A percentile compares a stretch with the other conserved stretches of the same genome.
Evolutionary conservation across 768 basidiomycete species (phyloP).

Genomic region (Austroboletus festivus): DNA sequence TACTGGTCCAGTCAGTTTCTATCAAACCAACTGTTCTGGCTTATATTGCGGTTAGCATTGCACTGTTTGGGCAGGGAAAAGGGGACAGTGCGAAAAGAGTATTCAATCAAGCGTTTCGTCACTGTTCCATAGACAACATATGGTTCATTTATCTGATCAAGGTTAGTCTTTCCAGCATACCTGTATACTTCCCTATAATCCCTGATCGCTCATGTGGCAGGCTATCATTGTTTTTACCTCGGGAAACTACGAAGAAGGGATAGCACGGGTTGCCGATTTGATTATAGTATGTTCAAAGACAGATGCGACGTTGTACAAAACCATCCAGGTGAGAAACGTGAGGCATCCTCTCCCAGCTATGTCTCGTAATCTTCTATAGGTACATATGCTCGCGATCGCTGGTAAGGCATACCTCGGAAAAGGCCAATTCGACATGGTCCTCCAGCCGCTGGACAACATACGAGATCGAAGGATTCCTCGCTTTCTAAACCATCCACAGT

Average conservation of each 20-base stretch:
- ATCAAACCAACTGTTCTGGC: background rate
- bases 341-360: background rate
- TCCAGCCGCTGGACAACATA: background rate
- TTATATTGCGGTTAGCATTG: background rate
- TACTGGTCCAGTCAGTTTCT: background rate
- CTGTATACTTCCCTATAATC: background rate
- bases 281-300: background rate
- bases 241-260: background rate
- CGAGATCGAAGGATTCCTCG: background rate
- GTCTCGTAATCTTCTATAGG: background rate
- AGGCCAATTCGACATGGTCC: background rate
- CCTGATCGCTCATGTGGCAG: background rate
- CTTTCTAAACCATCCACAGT: background rate
- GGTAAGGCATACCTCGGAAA: background rate
- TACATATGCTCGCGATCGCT: background rate
- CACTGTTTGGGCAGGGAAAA: no score
- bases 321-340: background rate
- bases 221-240: background rate
- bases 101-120: background rate
- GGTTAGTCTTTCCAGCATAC: background rate
- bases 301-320: background rate
- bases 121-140: background rate
- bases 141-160: background rate
- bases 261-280: background rate
- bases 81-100: background rate